Conservation (phyloP, 2,329 filamentous ascomycete genomes). For the Remersonia thermophila region DNA sequence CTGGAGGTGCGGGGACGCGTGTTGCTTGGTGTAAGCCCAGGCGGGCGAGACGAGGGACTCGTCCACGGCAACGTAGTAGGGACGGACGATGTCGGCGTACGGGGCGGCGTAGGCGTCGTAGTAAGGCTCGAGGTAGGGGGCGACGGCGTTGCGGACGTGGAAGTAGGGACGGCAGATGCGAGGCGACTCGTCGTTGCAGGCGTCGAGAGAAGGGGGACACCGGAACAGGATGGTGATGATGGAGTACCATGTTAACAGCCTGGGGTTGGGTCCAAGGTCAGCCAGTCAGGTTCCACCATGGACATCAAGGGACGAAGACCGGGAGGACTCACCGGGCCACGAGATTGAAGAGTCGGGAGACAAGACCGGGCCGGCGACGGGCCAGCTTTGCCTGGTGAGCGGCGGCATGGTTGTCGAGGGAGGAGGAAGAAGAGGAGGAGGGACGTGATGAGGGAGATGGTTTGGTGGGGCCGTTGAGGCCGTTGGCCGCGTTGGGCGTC, state of each 20-base stretch:
- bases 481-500: constrained; percentile 6
- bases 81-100: constrained; percentile 63
- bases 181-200: constrained; percentile 58
- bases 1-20: constrained; percentile 61
- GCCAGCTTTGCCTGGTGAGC: constrained; percentile 20
- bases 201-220: constrained; percentile 60
- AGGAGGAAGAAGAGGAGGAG: constrained; percentile 1
- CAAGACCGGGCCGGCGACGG: constrained; percentile 20
- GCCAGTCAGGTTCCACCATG: constrained; percentile 4
- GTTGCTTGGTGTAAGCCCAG: constrained; percentile 52
- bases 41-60: constrained; percentile 57
- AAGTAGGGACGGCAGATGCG: constrained; percentile 76
- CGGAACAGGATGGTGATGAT: constrained; percentile 70
- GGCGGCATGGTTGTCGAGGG: constrained; percentile 27
- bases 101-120: constrained; percentile 75
- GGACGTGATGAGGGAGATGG: constrained; percentile 19
- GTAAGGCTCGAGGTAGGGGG: constrained; percentile 72
- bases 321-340: constrained; percentile 38
- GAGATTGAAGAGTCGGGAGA: constrained; percentile 33
- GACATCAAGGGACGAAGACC: not conserved
- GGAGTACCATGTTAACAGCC: constrained; percentile 74
- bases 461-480: constrained; percentile 16
- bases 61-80: constrained; percentile 57
- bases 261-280: constrained; percentile 22
- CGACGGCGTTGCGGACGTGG: constrained; percentile 46